phyloP scores from a whole-genome alignment of 2,329 filamentous ascomycete genomes.

The Colletotrichum sp. region DNA sequence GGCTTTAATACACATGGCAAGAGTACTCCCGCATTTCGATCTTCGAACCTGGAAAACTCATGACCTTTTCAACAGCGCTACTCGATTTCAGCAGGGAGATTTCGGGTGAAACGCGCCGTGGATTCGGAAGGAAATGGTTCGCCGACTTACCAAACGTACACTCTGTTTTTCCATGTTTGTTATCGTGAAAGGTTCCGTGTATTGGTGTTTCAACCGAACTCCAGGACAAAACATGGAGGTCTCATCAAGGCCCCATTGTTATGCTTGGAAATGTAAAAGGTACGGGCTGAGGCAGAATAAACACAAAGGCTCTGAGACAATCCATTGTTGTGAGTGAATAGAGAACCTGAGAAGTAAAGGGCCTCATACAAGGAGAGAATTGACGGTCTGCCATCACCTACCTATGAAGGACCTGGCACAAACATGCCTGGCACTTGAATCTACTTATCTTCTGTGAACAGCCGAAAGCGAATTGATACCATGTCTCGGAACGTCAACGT shows the following conservation, averaged over 20 bases:
- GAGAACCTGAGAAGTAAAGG: neutral
- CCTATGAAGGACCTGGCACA: neutral
- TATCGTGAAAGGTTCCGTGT: neutral
- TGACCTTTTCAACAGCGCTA: neutral
- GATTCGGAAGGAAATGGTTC: neutral
- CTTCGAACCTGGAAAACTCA: neutral
- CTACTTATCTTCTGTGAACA: neutral
- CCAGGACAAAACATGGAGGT: neutral
- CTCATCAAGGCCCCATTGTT: neutral
- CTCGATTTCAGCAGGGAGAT: neutral
- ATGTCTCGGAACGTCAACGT: neutral
- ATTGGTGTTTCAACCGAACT: neutral
- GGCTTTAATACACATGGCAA: neutral
- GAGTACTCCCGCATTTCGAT: neutral
- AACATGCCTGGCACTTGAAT: neutral
- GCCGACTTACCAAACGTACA: neutral
- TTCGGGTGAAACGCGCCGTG: neutral
- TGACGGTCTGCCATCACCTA: neutral
- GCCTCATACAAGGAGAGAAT: neutral
- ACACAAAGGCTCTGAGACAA: neutral
- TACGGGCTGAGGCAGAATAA: neutral
- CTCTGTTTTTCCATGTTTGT: neutral
- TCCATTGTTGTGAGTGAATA: neutral
- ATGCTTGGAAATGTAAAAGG: neutral
- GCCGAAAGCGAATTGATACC: neutral